Percentiles rank a stretch among this genome's conserved stretches.
Evolutionary conservation across 164 flowering plant genomes (phyloP).

Genomic region (Annona squamosa): DNA sequence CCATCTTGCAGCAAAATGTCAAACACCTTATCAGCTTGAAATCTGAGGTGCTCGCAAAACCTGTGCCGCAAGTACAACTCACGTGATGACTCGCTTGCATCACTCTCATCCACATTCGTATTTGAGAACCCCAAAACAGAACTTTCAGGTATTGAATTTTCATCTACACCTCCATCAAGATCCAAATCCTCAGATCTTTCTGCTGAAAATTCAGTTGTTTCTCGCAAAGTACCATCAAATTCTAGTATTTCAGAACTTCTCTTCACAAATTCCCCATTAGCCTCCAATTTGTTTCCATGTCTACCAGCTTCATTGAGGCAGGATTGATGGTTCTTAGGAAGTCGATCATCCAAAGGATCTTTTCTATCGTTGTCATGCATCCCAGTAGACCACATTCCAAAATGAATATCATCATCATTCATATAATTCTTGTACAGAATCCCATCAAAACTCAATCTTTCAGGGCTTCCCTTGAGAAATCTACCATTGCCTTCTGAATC

Average conservation of each 20-base stretch:
- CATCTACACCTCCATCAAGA: constrained; percentile 7
- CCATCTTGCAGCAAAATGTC: constrained; percentile 61
- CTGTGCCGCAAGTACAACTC: constrained; percentile 16
- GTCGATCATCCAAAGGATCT: not conserved
- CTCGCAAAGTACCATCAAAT: not conserved
- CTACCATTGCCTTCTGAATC: not conserved
- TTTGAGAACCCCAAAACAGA: not conserved
- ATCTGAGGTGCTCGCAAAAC: constrained; percentile 22
- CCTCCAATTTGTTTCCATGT: not conserved
- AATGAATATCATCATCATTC: not conserved
- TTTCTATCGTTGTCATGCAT: constrained; percentile 6
- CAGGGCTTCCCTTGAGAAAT: not conserved
- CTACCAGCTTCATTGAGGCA: not conserved
- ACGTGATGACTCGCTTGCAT: constrained; percentile 6
- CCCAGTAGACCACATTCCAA: not conserved
- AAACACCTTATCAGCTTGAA: constrained; percentile 42
- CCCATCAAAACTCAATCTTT: constrained; percentile 13
- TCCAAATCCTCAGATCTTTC: constrained; percentile 9
- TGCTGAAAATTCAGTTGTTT: not conserved
- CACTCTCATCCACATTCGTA: constrained; percentile 2
- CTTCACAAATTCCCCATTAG: not conserved
- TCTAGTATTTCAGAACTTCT: not conserved
- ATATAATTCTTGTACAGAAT: not conserved
- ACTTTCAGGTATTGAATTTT: not conserved
- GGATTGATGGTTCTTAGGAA: not conserved